A percentile compares a stretch with the other conserved stretches of the same genome.
These are phyloP conservation scores for Aspergillus spinulosporus DNA, from an alignment of 2,329 filamentous ascomycete species.

Conservation along the genomic window DNA sequence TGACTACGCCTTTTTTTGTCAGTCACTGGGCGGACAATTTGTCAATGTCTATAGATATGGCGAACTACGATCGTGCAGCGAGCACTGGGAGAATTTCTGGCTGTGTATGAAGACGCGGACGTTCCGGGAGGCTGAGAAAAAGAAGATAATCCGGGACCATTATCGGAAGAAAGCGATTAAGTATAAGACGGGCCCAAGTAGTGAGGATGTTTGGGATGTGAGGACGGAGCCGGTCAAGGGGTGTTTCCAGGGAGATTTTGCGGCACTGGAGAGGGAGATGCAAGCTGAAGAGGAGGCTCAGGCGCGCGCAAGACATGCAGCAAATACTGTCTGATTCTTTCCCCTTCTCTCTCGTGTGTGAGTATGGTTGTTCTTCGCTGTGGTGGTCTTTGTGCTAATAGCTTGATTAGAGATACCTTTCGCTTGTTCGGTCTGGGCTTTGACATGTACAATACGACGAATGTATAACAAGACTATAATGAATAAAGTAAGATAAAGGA, in stretches of 20 bases:
- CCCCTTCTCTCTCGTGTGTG: background rate
- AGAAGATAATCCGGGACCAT: conserved; percentile 62
- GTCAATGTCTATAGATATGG: conserved; percentile 89
- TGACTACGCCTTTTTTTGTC: conserved; percentile 92
- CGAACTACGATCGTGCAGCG: conserved; percentile 70
- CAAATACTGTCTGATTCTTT: background rate
- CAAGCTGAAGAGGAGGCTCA: conserved; percentile 46
- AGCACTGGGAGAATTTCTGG: conserved; percentile 93
- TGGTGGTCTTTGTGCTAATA: background rate
- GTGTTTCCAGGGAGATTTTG: conserved; percentile 49
- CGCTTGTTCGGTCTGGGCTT: background rate
- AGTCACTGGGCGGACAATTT: conserved; percentile 86
- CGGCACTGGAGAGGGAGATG: conserved; percentile 44
- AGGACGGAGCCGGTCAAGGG: conserved; percentile 62
- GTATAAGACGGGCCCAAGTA: conserved; percentile 70
- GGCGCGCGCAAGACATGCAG: background rate
- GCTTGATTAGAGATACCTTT: background rate
- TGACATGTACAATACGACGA: conserved; percentile 6
- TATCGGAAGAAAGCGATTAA: conserved; percentile 67
- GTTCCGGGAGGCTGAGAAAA: conserved; percentile 60
- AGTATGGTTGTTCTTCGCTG: background rate
- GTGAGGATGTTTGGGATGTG: conserved; percentile 86
- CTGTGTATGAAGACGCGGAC: conserved; percentile 88
- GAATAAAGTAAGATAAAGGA: conserved; percentile 1
- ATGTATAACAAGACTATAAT: conserved; percentile 8